Percentiles rank a stretch among this genome's conserved stretches.
Conservation (phyloP, 179 eudicot genomes). For the Patellifolia procumbens region DNA sequence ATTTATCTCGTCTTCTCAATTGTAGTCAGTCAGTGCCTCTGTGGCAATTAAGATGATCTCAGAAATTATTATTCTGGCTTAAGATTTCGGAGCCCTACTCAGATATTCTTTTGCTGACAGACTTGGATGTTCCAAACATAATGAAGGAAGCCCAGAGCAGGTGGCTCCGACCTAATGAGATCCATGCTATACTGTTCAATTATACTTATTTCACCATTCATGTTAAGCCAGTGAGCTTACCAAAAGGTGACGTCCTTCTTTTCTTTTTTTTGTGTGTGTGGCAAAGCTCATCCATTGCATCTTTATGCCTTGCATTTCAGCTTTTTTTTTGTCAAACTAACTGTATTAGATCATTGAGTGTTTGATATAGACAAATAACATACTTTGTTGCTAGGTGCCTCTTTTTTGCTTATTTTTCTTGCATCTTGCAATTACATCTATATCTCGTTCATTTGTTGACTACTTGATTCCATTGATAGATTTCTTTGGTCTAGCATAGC, state of each 20-base stretch:
- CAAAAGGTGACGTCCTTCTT: conserved; percentile 47
- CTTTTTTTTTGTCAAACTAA: not conserved
- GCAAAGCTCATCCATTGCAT: too few species aligned
- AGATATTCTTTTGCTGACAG: conserved; percentile 42
- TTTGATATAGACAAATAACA: not conserved
- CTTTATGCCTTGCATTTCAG: not conserved
- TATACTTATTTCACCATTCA: conserved; percentile 56
- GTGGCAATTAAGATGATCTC: not conserved
- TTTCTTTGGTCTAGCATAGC: not conserved
- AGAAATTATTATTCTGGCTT: not conserved
- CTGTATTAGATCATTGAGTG: not conserved
- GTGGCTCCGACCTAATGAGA: conserved; percentile 97
- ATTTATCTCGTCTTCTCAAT: not conserved
- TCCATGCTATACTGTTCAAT: conserved; percentile 84
- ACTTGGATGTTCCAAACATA: conserved; percentile 75
- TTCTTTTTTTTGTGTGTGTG: too few species aligned
- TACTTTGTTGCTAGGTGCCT: not conserved
- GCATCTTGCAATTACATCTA: not conserved
- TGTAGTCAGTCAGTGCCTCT: not conserved
- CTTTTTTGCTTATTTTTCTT: not conserved
- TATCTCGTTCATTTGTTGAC: not conserved
- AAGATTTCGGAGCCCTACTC: not conserved
- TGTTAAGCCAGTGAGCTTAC: conserved; percentile 85
- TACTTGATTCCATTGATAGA: not conserved
- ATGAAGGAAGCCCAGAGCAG: conserved; percentile 77